These are phyloP conservation scores for Syzygium jambos DNA, from an alignment of 345 rosid genomes.

Conservation along the genomic window DNA sequence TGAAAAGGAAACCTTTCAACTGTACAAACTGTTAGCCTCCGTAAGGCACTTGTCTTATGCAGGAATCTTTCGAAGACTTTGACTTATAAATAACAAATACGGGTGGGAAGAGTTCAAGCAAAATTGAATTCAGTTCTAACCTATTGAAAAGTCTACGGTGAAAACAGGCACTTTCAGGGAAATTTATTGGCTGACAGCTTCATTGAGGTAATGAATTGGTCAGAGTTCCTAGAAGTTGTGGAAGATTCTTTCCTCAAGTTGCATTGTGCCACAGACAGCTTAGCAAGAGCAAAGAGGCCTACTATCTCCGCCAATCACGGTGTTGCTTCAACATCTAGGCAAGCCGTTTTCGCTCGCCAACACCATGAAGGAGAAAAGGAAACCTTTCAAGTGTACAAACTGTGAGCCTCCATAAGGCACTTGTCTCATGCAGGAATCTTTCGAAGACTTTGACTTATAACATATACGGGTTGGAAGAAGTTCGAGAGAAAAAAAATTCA, in stretches of 20 bases:
- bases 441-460: neutral
- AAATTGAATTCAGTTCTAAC: neutral
- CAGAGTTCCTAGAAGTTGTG: neutral
- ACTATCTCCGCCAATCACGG: neutral
- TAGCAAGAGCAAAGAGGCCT: neutral
- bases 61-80: neutral
- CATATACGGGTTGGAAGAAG: neutral
- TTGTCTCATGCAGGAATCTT: neutral
- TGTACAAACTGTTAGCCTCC: neutral
- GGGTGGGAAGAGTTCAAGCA: neutral
- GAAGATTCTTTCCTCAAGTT: neutral
- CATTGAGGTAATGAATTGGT: neutral
- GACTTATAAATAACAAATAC: neutral
- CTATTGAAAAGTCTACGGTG: neutral
- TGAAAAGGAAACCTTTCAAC: neutral
- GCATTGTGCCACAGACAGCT: neutral
- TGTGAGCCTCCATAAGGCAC: neutral
- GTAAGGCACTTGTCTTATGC: neutral
- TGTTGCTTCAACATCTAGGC: neutral
- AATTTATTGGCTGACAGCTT: neutral
- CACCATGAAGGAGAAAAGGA: neutral
- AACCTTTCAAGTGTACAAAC: neutral
- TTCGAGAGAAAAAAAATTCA: neutral
- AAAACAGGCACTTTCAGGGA: neutral
- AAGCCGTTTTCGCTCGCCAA: neutral